Evolutionary conservation across 2,329 filamentous ascomycete species (phyloP).

Genomic region (Colletotrichum scovillei): DNA sequence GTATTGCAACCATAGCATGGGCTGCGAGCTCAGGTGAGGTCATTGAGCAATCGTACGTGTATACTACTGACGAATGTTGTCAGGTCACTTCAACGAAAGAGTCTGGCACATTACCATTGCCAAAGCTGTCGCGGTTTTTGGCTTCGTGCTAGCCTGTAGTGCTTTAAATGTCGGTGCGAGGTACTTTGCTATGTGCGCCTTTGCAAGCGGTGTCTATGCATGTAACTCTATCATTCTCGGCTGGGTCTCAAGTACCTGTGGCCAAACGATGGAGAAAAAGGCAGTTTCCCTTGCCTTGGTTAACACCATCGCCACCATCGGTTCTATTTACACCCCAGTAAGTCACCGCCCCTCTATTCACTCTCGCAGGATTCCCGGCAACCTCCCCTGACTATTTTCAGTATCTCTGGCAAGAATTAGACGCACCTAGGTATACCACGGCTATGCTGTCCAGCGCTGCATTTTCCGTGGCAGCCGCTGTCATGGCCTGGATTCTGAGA

Average conservation of each 20-base stretch:
- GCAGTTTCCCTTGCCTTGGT: background rate
- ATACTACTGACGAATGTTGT: background rate
- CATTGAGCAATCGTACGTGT: background rate
- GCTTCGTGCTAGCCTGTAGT: background rate
- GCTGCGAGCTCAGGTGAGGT: background rate
- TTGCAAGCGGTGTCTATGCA: conserved; percentile 47
- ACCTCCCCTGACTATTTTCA: background rate
- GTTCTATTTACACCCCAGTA: background rate
- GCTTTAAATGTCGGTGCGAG: conserved; percentile 47
- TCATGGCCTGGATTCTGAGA: background rate
- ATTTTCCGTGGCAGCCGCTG: background rate
- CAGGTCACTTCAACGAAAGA: background rate
- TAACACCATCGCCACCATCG: background rate
- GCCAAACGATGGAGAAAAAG: background rate
- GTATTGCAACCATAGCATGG: background rate
- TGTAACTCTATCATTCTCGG: conserved; percentile 57
- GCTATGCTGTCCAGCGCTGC: background rate
- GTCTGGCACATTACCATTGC: background rate
- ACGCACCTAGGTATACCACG: background rate
- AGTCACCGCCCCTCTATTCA: background rate
- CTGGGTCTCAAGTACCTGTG: conserved; percentile 52
- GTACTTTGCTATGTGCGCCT: conserved; percentile 49
- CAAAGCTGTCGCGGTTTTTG: background rate
- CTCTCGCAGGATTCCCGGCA: background rate
- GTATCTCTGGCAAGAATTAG: background rate